Percentiles rank a stretch among this genome's conserved stretches.
These are phyloP conservation scores for Podosphaera aphanis DNA, from an alignment of 2,329 filamentous ascomycete species.

Conservation along the genomic window DNA sequence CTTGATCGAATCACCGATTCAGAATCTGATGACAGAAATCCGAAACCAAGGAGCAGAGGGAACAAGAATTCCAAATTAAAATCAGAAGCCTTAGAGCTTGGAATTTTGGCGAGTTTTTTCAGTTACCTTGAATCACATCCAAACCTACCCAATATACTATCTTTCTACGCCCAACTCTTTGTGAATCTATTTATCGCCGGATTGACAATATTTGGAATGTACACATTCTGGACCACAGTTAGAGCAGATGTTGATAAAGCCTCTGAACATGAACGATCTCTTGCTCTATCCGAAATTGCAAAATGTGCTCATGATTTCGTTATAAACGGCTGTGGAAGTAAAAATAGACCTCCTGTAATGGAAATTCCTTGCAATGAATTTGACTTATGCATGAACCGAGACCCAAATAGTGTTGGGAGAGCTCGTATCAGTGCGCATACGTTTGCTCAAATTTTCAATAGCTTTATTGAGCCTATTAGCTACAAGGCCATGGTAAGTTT, in stretches of 20 bases:
- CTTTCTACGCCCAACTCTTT: conserved; percentile 39
- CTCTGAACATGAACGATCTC: conserved; percentile 34
- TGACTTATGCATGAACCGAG: conserved; percentile 69
- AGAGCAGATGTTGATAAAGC: conserved; percentile 21
- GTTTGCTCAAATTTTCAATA: conserved; percentile 80
- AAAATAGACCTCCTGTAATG: conserved; percentile 47
- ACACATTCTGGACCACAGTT: conserved; percentile 13
- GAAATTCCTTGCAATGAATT: conserved; percentile 53
- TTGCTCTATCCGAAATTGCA: conserved; percentile 49
- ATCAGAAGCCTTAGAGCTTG: conserved; percentile 6
- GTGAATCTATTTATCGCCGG: conserved; percentile 25
- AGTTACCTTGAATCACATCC: conserved; percentile 40
- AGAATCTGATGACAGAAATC: conserved; percentile 16
- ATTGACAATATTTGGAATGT: conserved; percentile 18
- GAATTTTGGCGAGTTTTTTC: conserved; percentile 28
- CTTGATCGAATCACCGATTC: conserved; percentile 16
- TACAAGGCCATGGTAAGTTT: conserved; percentile 52
- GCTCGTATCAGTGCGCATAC: conserved; percentile 68
- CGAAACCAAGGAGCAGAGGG: conserved; percentile 17
- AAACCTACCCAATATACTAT: conserved; percentile 38
- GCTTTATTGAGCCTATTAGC: conserved; percentile 74
- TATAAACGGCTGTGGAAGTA: conserved; percentile 49
- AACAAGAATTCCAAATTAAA: conserved; percentile 15
- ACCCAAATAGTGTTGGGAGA: conserved; percentile 53
- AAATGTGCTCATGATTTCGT: conserved; percentile 60